A percentile compares a stretch with the other conserved stretches of the same genome.
Conservation (phyloP, 2,329 filamentous ascomycete species). For the Colletotrichum melonis region DNA sequence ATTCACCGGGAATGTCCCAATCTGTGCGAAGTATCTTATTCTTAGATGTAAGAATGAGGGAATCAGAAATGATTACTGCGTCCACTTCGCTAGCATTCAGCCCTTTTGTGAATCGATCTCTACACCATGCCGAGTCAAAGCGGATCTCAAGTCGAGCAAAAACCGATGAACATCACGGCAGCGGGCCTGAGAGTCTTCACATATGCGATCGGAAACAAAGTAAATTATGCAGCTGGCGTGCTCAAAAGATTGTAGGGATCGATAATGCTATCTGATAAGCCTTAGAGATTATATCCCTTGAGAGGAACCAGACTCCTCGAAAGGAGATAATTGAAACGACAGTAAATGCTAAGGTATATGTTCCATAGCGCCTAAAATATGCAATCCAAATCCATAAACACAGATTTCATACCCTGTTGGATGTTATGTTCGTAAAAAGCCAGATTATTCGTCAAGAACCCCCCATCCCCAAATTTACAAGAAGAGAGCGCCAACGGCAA, state of each 20-base stretch:
- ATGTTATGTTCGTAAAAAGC: background rate
- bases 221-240: too few relatives aligned
- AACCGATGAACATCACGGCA: too few relatives aligned
- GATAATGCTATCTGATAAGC: background rate
- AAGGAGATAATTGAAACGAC: background rate
- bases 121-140: too few relatives aligned
- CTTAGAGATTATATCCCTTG: background rate
- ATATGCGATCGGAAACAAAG: too few relatives aligned
- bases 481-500: slow-evolving; percentile 27
- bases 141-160: too few relatives aligned
- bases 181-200: too few relatives aligned
- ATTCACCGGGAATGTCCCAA: too few relatives aligned
- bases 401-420: background rate
- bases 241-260: background rate
- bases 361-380: background rate
- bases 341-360: slow-evolving; percentile 22
- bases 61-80: too few relatives aligned
- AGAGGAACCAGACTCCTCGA: background rate
- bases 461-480: slow-evolving; percentile 2
- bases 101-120: too few relatives aligned
- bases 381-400: background rate
- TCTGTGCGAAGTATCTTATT: too few relatives aligned
- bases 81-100: too few relatives aligned
- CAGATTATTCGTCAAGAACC: background rate
- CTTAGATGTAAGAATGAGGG: too few relatives aligned